Percentiles rank a stretch among this genome's conserved stretches.
These are phyloP conservation scores for Sarcomyxa edulis DNA, from an alignment of 768 basidiomycete genomes.

Conservation along the genomic window DNA sequence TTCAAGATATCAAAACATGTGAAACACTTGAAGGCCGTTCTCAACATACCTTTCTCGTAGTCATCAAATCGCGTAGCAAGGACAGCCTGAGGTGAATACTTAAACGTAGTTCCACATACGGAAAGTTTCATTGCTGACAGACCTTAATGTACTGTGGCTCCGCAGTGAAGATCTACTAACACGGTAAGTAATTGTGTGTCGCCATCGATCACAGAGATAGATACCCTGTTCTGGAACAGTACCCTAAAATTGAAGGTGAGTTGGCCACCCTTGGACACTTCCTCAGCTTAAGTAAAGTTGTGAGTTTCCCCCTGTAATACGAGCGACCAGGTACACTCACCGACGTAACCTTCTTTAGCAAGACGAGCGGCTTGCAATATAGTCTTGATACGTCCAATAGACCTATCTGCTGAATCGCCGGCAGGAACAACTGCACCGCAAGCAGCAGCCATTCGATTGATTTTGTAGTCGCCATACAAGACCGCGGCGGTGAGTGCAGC, in stretches of 20 bases:
- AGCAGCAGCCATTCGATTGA: conserved; percentile 21
- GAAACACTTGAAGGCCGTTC: conserved; percentile 2
- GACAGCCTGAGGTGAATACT: conserved; percentile 21
- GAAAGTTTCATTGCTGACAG: neutral
- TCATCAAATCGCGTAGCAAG: conserved; percentile 42
- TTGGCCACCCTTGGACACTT: conserved; percentile 17
- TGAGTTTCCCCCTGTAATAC: no score
- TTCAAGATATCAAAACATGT: neutral
- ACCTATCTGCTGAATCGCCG: neutral
- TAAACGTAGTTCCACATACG: neutral
- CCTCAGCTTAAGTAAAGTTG: no score
- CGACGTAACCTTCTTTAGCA: no score
- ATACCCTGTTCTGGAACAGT: conserved; percentile 25
- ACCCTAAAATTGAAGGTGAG: conserved; percentile 20
- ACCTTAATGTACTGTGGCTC: conserved; percentile 47
- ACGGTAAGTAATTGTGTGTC: neutral
- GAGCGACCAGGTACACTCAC: no score
- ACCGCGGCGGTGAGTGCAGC: conserved; percentile 3
- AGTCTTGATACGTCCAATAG: conserved; percentile 17
- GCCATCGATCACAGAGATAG: neutral
- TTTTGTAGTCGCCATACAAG: conserved; percentile 14
- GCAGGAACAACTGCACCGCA: conserved; percentile 24
- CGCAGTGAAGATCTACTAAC: conserved; percentile 30
- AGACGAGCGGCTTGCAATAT: no score
- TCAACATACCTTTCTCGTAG: conserved; percentile 36